phyloP scores from a whole-genome alignment of 371 early-diverging fungal species.

The Batkoa obscura region DNA sequence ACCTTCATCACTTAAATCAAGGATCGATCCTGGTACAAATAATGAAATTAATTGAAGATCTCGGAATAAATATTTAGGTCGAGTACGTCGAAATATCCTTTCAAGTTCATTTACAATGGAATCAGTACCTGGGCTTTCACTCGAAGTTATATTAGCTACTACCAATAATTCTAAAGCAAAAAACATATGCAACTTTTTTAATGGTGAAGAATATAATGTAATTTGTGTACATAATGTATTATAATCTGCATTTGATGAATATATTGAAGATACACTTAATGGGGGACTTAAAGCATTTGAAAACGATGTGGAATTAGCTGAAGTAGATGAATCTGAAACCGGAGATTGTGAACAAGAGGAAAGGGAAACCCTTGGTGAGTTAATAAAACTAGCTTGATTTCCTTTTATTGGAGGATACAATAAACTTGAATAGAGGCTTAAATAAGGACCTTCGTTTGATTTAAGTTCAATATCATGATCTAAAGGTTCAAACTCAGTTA shows the following conservation, averaged over 20 bases:
- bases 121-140: constrained; percentile 18
- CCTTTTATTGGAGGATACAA: not conserved
- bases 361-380: not conserved
- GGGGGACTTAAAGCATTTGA: not conserved
- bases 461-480: not conserved
- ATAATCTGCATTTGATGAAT: constrained; percentile 12
- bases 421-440: not conserved
- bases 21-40: constrained; percentile 16
- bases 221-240: constrained; percentile 12
- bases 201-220: constrained; percentile 14
- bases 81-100: constrained; percentile 13
- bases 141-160: constrained; percentile 12
- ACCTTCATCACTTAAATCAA: constrained; percentile 19
- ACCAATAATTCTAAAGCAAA: constrained; percentile 17
- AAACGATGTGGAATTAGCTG: not conserved
- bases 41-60: constrained; percentile 20
- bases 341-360: not conserved
- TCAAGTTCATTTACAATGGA: constrained; percentile 21
- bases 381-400: not conserved
- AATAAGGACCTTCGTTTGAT: not conserved
- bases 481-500: not conserved
- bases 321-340: not conserved
- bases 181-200: constrained; percentile 16
- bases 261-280: not conserved
- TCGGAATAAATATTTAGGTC: constrained; percentile 15